These are phyloP conservation scores for Hura crepitans DNA, from an alignment of 441 rosid genomes.

Conservation along the genomic window DNA sequence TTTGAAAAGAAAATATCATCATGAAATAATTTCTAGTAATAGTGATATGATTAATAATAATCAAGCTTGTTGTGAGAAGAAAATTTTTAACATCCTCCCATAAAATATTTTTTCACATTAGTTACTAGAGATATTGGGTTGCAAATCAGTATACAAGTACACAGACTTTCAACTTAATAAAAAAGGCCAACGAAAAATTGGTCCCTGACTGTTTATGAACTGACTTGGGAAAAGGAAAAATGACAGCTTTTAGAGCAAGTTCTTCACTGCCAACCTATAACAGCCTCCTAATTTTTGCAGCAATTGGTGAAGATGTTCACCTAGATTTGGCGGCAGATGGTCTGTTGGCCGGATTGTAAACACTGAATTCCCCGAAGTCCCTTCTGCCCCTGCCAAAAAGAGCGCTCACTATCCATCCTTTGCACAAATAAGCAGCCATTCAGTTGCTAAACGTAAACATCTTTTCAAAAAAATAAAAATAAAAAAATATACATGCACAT, in stretches of 20 bases:
- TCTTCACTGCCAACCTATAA: not conserved
- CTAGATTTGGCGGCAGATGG: conserved; percentile 11
- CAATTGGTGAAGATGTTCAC: not conserved
- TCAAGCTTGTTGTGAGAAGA: too few relatives aligned
- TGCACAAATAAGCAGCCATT: conserved; percentile 28
- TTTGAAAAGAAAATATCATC: too few relatives aligned
- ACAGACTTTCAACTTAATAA: too few relatives aligned
- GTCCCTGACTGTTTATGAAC: too few relatives aligned
- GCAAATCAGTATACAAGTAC: too few relatives aligned
- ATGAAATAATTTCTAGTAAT: too few relatives aligned
- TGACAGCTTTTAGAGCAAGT: not conserved
- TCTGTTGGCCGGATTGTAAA: conserved; percentile 64
- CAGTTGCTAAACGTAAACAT: conserved; percentile 5
- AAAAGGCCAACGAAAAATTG: too few relatives aligned
- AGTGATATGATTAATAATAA: too few relatives aligned
- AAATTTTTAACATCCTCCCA: too few relatives aligned
- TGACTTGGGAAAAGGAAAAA: not conserved
- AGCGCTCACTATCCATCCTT: conserved; percentile 48
- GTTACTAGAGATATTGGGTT: too few relatives aligned
- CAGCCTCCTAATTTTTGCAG: not conserved
- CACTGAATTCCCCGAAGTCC: conserved; percentile 89
- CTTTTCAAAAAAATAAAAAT: not conserved
- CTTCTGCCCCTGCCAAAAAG: conserved; percentile 76
- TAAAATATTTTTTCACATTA: too few relatives aligned
- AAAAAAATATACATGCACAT: not conserved